A percentile compares a stretch with the other conserved stretches of the same genome.
Conservation (phyloP, 225 moss, liverwort and hornwort species). For the Marchantia paleacea region DNA sequence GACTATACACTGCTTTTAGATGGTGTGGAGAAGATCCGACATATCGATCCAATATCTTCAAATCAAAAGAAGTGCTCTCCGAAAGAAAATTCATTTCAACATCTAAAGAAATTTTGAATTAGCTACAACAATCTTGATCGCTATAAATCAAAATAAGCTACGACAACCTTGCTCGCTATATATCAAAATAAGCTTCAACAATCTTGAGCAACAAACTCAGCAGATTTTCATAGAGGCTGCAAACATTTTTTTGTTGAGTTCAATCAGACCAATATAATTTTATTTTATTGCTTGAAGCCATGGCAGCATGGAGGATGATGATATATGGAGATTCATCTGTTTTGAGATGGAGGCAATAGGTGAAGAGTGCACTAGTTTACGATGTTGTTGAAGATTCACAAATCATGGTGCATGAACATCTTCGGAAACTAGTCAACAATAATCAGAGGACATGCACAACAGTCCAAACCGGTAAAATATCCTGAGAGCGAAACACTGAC, state of each 20-base stretch:
- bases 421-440: background rate
- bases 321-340: background rate
- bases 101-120: too few relatives aligned
- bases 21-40: background rate
- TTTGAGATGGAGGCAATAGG: background rate
- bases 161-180: too few relatives aligned
- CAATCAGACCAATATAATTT: background rate
- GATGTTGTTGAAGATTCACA: background rate
- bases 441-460: background rate
- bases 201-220: background rate
- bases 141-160: background rate
- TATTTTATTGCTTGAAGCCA: background rate
- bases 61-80: background rate
- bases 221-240: background rate
- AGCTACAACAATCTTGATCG: too few relatives aligned
- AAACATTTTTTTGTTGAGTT: background rate
- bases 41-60: background rate
- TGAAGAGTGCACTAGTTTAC: background rate
- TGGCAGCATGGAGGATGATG: background rate
- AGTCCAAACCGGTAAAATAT: background rate
- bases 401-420: constrained; percentile 1
- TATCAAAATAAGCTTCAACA: too few relatives aligned
- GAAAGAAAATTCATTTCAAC: background rate
- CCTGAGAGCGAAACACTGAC: background rate
- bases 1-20: too few relatives aligned